phyloP scores from a whole-genome alignment of 2,329 filamentous ascomycete species.

The Cyphellophora europaea region DNA sequence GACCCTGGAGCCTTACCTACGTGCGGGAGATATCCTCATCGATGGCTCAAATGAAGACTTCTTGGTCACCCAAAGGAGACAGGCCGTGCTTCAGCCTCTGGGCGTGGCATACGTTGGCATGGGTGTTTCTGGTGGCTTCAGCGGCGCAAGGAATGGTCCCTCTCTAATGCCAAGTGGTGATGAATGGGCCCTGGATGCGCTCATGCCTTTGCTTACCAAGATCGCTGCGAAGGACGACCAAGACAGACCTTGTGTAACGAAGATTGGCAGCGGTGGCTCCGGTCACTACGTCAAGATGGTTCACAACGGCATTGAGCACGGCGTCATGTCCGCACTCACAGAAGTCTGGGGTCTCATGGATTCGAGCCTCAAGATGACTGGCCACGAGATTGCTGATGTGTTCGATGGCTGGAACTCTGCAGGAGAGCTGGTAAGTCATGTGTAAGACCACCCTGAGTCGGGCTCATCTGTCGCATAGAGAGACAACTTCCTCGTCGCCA shows the following conservation, averaged over 20 bases:
- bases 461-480: too few species aligned
- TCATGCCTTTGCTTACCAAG: slow-evolving; percentile 52
- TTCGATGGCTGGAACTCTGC: slow-evolving; percentile 52
- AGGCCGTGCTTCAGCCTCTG: slow-evolving; percentile 45
- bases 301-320: slow-evolving; percentile 66
- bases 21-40: slow-evolving; percentile 55
- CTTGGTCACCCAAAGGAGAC: slow-evolving; percentile 53
- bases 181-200: slow-evolving; percentile 44
- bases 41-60: slow-evolving; percentile 63
- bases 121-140: slow-evolving; percentile 62
- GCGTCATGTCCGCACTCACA: slow-evolving; percentile 55
- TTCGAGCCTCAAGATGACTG: slow-evolving; percentile 46
- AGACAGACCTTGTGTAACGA: slow-evolving; percentile 48
- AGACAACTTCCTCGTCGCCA: slow-evolving; percentile 54
- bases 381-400: slow-evolving; percentile 51
- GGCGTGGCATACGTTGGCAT: slow-evolving; percentile 59
- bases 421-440: too few species aligned
- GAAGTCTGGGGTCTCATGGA: slow-evolving; percentile 59
- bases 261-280: slow-evolving; percentile 52
- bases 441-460: too few species aligned
- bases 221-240: slow-evolving; percentile 53
- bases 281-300: slow-evolving; percentile 71
- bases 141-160: slow-evolving; percentile 55
- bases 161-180: slow-evolving; percentile 60
- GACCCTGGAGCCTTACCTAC: slow-evolving; percentile 31